Base-by-base conservation (phyloP, 192 early-diverging fungal genomes). In the Globomyces pollinis-pini region DNA sequence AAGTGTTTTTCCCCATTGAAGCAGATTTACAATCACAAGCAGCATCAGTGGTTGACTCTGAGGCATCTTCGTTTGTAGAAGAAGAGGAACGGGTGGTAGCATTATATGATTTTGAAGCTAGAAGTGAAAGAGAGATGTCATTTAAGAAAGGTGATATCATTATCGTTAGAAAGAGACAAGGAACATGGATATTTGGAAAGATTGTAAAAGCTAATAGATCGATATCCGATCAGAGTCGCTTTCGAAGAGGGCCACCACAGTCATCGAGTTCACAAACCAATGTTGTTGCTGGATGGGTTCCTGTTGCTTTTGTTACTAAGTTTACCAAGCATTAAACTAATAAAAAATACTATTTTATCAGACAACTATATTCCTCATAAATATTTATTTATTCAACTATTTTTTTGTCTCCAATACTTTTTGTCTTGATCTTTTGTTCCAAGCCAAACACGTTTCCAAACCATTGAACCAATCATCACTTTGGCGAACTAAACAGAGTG, bases 391-490 rank as follows among this genome's bases (percentile, higher is more conserved):
- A n/a, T n/a, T n/a, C n/a, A n/a, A n/a, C n/a, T n/a, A 43, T 8
- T 13, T 1, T 43, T 7, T 18, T 43, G 6, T 28, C 9, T 50
- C 9, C 24, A 50, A 30, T 18, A 11, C 73, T 63, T 93, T 95
- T 73, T 99, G 96, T 11, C 84, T 69, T 62, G 85, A 80, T 24
- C 96, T 78, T 50, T 92, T 85, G 66, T 99, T 99, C 96, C 96
- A 99, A 42, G 84, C 78, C 38, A 99, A 63, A 56, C 89, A 94
- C 28, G 88, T 76, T 11, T 81, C 84, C 8, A 99, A 70, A 12
- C 85, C 81, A 54, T 85, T 71, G 73, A 93, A 96, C 96, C 96
- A 99, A 69, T 99, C 96, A 29, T 77, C 77, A 5, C 72, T 80
- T 65, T 84, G 83, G 35, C 85, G 57, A 15, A 69, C 66, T 11